Evolutionary conservation across 345 rosid species (phyloP).

Genomic region (Arabis alpina): DNA sequence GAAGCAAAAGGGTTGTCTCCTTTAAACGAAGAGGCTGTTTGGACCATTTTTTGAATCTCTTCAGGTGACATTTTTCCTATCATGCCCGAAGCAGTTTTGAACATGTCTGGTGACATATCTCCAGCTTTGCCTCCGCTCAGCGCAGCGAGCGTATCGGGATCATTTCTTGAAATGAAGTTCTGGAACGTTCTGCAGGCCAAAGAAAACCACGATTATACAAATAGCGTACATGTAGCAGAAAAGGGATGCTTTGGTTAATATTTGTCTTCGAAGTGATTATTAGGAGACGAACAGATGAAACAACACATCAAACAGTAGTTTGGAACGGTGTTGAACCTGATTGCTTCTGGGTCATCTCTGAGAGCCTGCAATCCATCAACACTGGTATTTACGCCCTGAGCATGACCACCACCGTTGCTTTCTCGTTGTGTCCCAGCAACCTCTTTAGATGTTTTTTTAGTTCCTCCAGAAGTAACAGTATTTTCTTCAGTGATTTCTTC

Average conservation of each 20-base stretch:
- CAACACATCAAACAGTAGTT: conserved; percentile 24
- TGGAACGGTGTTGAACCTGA: conserved; percentile 56
- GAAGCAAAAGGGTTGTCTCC: conserved; percentile 52
- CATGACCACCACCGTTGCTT: conserved; percentile 34
- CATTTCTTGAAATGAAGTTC: conserved; percentile 72
- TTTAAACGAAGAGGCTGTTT: conserved; percentile 74
- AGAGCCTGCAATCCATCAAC: conserved; percentile 64
- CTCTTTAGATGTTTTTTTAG: conserved; percentile 40
- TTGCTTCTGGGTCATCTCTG: conserved; percentile 76
- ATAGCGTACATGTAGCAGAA: conserved; percentile 1
- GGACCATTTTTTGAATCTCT: conserved; percentile 85
- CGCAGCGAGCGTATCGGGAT: conserved; percentile 73
- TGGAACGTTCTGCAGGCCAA: conserved; percentile 66
- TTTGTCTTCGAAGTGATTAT: background rate
- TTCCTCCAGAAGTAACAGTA: conserved; percentile 46
- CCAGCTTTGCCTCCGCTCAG: conserved; percentile 75
- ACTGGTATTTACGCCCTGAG: conserved; percentile 41
- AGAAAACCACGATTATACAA: background rate
- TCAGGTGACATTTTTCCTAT: conserved; percentile 87
- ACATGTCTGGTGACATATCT: conserved; percentile 81
- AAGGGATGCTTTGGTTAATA: conserved; percentile 10
- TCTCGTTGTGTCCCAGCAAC: conserved; percentile 40
- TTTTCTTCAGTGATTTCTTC: conserved; percentile 81
- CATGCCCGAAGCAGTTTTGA: conserved; percentile 83
- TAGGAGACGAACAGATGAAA: conserved; percentile 22